Conservation (phyloP, 2,329 filamentous ascomycete genomes). For the Microthyrium microscopicum region DNA sequence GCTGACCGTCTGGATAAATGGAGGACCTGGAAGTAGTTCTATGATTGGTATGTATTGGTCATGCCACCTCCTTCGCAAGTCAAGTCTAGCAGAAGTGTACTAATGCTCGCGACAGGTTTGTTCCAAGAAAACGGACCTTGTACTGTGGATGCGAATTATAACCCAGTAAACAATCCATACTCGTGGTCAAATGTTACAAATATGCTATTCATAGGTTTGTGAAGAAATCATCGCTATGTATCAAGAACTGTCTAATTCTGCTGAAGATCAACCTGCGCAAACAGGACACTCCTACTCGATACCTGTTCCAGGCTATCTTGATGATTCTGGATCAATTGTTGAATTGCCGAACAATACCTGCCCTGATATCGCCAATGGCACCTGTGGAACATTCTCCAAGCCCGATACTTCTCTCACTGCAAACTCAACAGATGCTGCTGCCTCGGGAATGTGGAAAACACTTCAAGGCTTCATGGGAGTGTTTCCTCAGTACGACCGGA, state of each 20-base stretch:
- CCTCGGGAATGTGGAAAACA: slow-evolving; percentile 43
- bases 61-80: too few relatives aligned
- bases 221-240: not conserved
- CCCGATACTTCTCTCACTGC: slow-evolving; percentile 33
- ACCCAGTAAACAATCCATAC: slow-evolving; percentile 41
- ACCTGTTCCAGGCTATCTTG: slow-evolving; percentile 25
- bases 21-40: slow-evolving; percentile 41
- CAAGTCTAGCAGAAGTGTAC: too few relatives aligned
- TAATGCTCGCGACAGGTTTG: too few relatives aligned
- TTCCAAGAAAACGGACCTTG: slow-evolving; percentile 38
- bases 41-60: too few relatives aligned
- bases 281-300: slow-evolving; percentile 41
- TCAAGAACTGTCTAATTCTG: slow-evolving; percentile 44
- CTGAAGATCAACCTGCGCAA: slow-evolving; percentile 48
- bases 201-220: slow-evolving; percentile 29
- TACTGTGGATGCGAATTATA: slow-evolving; percentile 26
- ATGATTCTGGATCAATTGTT: slow-evolving; percentile 21
- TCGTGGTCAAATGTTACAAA: slow-evolving; percentile 49
- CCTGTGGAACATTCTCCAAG: slow-evolving; percentile 40
- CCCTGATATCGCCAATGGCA: slow-evolving; percentile 30
- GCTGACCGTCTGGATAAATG: slow-evolving; percentile 42
- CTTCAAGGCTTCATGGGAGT: slow-evolving; percentile 47
- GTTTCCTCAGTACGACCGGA: slow-evolving; percentile 30
- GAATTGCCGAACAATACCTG: slow-evolving; percentile 30
- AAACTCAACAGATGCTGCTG: slow-evolving; percentile 35